Conservation (phyloP, 148 eudicot genomes). For the Nepenthes mirabilis region DNA sequence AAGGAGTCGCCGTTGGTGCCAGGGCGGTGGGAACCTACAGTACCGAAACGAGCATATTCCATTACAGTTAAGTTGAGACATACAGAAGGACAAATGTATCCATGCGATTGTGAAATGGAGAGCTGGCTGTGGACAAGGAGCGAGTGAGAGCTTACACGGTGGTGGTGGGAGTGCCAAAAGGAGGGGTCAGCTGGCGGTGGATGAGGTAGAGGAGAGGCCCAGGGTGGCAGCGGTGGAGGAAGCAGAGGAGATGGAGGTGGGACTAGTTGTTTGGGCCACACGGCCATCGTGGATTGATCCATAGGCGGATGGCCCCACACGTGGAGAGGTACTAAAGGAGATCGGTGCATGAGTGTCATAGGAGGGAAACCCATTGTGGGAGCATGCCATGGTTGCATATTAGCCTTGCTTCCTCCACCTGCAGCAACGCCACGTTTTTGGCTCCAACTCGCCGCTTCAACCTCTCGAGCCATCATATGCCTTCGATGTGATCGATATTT, state of each 20-base stretch:
- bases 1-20: constrained; percentile 36
- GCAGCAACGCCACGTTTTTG: constrained; percentile 43
- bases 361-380: constrained; percentile 81
- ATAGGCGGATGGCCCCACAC: constrained; percentile 95
- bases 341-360: constrained; percentile 21
- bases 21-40: constrained; percentile 31
- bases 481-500: constrained; percentile 86
- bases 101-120: neutral
- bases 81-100: neutral
- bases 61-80: constrained; percentile 1
- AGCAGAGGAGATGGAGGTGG: constrained; percentile 26
- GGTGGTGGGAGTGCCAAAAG: constrained; percentile 1
- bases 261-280: constrained; percentile 51
- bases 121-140: neutral
- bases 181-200: constrained; percentile 13
- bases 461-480: constrained; percentile 78
- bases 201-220: constrained; percentile 13
- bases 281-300: constrained; percentile 6
- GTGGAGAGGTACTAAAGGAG: constrained; percentile 65
- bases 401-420: constrained; percentile 27
- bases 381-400: constrained; percentile 39
- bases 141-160: constrained; percentile 25
- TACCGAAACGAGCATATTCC: constrained; percentile 4
- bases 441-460: constrained; percentile 83
- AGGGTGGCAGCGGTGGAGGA: constrained; percentile 24